A percentile compares a stretch with the other conserved stretches of the same genome.
phyloP scores from a whole-genome alignment of 768 basidiomycete species.

The Suillus decipiens region DNA sequence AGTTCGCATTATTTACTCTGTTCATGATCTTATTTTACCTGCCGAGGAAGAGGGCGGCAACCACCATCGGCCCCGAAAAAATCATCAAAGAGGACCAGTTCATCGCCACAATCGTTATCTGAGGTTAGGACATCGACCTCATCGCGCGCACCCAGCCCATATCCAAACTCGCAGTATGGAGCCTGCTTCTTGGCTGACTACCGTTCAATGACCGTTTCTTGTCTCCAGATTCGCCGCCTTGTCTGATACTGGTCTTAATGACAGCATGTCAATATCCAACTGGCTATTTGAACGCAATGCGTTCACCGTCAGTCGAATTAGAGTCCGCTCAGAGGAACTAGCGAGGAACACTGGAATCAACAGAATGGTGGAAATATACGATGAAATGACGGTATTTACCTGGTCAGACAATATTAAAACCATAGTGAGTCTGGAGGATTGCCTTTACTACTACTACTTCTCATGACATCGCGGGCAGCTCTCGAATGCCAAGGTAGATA shows the following conservation, averaged over 20 bases:
- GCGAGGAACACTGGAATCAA: not conserved
- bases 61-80: too few species aligned
- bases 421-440: not conserved
- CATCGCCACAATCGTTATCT: too few species aligned
- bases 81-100: not conserved
- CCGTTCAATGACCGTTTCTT: too few species aligned
- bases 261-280: not conserved
- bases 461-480: not conserved
- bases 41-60: not conserved
- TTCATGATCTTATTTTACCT: not conserved
- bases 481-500: not conserved
- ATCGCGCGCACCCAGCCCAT: too few species aligned
- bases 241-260: not conserved
- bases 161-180: too few species aligned
- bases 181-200: too few species aligned
- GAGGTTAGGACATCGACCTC: too few species aligned
- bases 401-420: not conserved
- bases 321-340: not conserved
- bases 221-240: not conserved
- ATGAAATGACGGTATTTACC: constrained; percentile 3
- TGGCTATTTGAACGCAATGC: constrained; percentile 5
- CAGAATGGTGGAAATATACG: not conserved
- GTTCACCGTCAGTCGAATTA: not conserved
- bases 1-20: too few species aligned
- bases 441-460: not conserved